A percentile compares a stretch with the other conserved stretches of the same genome.
These are phyloP conservation scores for Spathaspora girioi DNA, from an alignment of 805 yeast species.

Conservation along the genomic window DNA sequence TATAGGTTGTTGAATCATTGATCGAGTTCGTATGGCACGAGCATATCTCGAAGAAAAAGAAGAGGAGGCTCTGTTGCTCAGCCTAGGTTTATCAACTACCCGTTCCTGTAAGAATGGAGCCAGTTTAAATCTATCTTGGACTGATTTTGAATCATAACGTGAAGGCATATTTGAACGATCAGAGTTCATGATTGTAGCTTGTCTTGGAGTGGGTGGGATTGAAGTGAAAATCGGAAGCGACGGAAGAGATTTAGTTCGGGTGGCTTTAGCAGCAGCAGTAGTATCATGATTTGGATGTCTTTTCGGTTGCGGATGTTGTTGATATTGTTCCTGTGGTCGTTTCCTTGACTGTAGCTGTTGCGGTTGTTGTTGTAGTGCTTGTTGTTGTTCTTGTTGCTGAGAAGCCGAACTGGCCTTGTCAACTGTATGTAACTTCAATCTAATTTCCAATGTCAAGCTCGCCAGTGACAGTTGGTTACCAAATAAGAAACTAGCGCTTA, in stretches of 20 bases:
- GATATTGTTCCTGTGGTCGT: conserved; percentile 7
- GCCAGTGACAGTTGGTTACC: conserved; percentile 34
- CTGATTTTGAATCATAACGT: conserved; percentile 36
- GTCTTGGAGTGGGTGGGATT: conserved; percentile 36
- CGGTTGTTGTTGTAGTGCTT: conserved; percentile 8
- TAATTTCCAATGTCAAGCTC: conserved; percentile 53
- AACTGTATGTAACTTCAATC: conserved; percentile 46
- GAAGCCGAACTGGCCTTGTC: conserved; percentile 12
- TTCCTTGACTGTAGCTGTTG: conserved; percentile 8
- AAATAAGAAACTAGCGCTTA: conserved; percentile 42
- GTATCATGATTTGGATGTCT: conserved; percentile 3
- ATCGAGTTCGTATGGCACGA: conserved; percentile 41
- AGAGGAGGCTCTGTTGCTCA: conserved; percentile 14
- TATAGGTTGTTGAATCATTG: conserved; percentile 35
- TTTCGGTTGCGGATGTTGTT: background rate
- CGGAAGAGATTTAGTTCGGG: conserved; percentile 43
- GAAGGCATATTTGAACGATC: conserved; percentile 37
- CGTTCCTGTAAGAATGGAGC: conserved; percentile 42
- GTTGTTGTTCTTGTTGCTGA: conserved; percentile 10
- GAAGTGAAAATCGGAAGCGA: conserved; percentile 37
- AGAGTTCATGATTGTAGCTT: conserved; percentile 38
- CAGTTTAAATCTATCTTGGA: conserved; percentile 43
- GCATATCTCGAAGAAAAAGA: conserved; percentile 10
- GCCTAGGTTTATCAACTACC: conserved; percentile 36
- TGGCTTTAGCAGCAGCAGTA: conserved; percentile 30